Conservation (phyloP, 805 yeast genomes). For the Candida quercuum region DNA sequence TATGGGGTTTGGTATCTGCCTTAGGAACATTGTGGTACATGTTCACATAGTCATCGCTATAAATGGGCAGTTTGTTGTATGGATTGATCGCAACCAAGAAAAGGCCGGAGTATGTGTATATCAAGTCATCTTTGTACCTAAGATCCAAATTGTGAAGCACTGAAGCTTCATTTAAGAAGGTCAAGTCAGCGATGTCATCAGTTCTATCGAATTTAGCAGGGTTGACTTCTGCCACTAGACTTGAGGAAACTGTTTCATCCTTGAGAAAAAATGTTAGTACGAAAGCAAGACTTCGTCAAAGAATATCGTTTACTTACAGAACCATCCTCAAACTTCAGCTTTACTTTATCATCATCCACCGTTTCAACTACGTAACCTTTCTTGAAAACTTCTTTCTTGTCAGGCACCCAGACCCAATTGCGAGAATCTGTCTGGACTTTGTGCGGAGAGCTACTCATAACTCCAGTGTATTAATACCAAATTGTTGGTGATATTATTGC, state of each 20-base stretch:
- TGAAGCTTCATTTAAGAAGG: constrained; percentile 91
- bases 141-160: constrained; percentile 80
- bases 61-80: constrained; percentile 68
- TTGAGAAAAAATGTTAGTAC: constrained; percentile 6
- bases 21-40: constrained; percentile 45
- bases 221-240: constrained; percentile 60
- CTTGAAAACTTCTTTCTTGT: constrained; percentile 47
- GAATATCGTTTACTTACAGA: constrained; percentile 18
- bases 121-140: constrained; percentile 71
- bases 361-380: constrained; percentile 56
- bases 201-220: constrained; percentile 89
- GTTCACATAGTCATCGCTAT: constrained; percentile 52
- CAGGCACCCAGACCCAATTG: constrained; percentile 76
- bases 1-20: constrained; percentile 69
- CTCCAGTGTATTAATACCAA: background rate
- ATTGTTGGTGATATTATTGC: too few relatives aligned
- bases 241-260: constrained; percentile 35
- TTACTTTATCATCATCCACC: constrained; percentile 27
- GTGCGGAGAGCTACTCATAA: background rate
- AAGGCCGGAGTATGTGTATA: constrained; percentile 92
- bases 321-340: constrained; percentile 36
- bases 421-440: constrained; percentile 4
- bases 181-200: constrained; percentile 92
- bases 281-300: background rate
- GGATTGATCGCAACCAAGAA: constrained; percentile 96